Evolutionary conservation across 1,284 basidiomycete genomes (phyloP).

Genomic region (Trametes polyzona): DNA sequence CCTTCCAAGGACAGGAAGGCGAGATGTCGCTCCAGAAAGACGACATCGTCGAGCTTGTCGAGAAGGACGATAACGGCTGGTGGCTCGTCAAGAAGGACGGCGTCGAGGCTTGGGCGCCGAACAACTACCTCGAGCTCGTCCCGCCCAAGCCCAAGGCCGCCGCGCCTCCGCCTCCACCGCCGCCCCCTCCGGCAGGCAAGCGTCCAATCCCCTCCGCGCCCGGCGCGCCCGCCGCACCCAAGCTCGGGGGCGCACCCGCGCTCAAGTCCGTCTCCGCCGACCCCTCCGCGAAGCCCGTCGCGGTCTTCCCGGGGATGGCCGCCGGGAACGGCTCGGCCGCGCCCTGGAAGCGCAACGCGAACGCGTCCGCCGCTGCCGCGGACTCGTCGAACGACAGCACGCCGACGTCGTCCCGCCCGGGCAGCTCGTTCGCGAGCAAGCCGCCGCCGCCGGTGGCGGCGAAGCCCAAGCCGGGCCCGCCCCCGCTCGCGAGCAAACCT

Average conservation of each 20-base stretch:
- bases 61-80: conserved; percentile 97
- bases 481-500: conserved; percentile 39
- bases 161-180: conserved; percentile 68
- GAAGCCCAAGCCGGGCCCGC: conserved; percentile 52
- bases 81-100: conserved; percentile 92
- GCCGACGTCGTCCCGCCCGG: conserved; percentile 58
- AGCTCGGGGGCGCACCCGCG: conserved; percentile 28
- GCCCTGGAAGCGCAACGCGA: conserved; percentile 72
- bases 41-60: conserved; percentile 89
- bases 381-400: conserved; percentile 47
- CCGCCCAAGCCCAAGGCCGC: conserved; percentile 62
- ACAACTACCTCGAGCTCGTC: conserved; percentile 88
- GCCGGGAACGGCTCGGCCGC: conserved; percentile 67
- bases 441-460: conserved; percentile 52
- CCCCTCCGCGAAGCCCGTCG: conserved; percentile 66
- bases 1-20: conserved; percentile 89
- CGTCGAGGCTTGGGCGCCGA: conserved; percentile 93
- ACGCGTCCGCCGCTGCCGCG: conserved; percentile 38
- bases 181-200: conserved; percentile 55
- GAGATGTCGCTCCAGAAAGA: conserved; percentile 92
- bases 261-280: conserved; percentile 54
- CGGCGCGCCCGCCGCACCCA: conserved; percentile 44
- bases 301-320: conserved; percentile 74
- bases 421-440: conserved; percentile 51
- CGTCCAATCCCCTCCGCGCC: conserved; percentile 36